Evolutionary conservation across 805 yeast species (phyloP).

Genomic region (Alloascoidea africana): DNA sequence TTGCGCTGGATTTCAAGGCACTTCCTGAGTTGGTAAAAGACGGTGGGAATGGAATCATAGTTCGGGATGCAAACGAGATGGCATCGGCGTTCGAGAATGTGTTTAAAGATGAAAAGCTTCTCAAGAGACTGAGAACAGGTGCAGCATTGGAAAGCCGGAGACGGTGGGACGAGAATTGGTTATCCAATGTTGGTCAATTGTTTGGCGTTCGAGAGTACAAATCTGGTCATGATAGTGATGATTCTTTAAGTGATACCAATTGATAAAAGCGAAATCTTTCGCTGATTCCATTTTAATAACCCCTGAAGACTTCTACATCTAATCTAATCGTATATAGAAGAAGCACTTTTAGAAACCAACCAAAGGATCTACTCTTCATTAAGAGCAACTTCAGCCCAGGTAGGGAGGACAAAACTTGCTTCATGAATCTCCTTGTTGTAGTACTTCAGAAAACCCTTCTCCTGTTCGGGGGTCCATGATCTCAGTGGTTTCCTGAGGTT

Average conservation of each 20-base stretch:
- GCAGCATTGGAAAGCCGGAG: slow-evolving; percentile 55
- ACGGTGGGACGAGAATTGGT: slow-evolving; percentile 77
- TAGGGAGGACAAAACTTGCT: slow-evolving; percentile 66
- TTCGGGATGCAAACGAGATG: slow-evolving; percentile 29
- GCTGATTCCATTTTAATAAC: no score
- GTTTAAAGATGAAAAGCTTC: slow-evolving; percentile 16
- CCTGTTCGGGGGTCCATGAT: slow-evolving; percentile 25
- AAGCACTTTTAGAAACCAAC: no score
- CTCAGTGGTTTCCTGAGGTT: slow-evolving; percentile 39
- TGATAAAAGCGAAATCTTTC: background rate
- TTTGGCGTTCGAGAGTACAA: slow-evolving; percentile 19
- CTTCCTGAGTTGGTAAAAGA: slow-evolving; percentile 62
- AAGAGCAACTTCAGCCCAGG: slow-evolving; percentile 42
- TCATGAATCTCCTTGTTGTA: slow-evolving; percentile 53
- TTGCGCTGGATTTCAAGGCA: slow-evolving; percentile 65
- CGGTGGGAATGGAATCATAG: slow-evolving; percentile 52
- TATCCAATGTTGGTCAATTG: slow-evolving; percentile 25
- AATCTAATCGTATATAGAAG: no score
- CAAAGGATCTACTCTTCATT: background rate
- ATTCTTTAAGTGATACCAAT: background rate
- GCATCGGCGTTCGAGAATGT: slow-evolving; percentile 24
- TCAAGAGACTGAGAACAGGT: slow-evolving; percentile 37
- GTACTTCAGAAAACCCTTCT: slow-evolving; percentile 38
- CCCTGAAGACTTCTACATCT: no score
- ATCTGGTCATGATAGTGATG: background rate